Evolutionary conservation across 495 filamentous ascomycete genomes (phyloP).

Genomic region (Aspergillus bridgeri): DNA sequence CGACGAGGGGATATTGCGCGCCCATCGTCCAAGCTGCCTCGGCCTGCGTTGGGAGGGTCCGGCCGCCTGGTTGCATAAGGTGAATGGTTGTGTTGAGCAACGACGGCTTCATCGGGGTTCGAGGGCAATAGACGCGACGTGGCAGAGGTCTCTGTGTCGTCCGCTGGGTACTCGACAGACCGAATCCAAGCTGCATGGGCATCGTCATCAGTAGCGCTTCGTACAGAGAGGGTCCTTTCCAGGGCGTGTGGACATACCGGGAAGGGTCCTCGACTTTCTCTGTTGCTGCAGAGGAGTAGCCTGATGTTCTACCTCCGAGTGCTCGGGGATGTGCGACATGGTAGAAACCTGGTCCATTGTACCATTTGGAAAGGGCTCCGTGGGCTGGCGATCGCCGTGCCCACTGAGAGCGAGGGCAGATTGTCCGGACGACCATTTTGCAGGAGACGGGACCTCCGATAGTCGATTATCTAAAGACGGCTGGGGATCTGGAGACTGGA

Average conservation of each 20-base stretch:
- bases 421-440: slow-evolving; percentile 16
- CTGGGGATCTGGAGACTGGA: slow-evolving; percentile 14
- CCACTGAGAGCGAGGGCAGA: slow-evolving; percentile 9
- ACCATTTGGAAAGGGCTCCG: slow-evolving; percentile 19
- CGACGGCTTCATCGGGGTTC: slow-evolving; percentile 47
- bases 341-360: slow-evolving; percentile 20
- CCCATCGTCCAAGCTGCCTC: slow-evolving; percentile 18
- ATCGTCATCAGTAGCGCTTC: slow-evolving; percentile 12
- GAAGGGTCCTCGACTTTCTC: slow-evolving; percentile 26
- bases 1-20: slow-evolving; percentile 22
- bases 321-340: slow-evolving; percentile 19
- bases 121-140: slow-evolving; percentile 38
- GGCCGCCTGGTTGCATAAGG: slow-evolving; percentile 40
- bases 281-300: slow-evolving; percentile 12
- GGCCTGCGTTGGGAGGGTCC: slow-evolving; percentile 9
- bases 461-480: slow-evolving; percentile 11
- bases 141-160: slow-evolving; percentile 28
- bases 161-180: slow-evolving; percentile 30
- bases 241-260: neutral
- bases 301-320: slow-evolving; percentile 16
- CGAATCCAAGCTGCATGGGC: slow-evolving; percentile 36
- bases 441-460: slow-evolving; percentile 19
- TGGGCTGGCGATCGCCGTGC: slow-evolving; percentile 22
- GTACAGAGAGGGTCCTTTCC: neutral
- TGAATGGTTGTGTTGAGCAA: slow-evolving; percentile 59